Percentiles rank a stretch among this genome's conserved stretches.
phyloP scores from a whole-genome alignment of 176 grass and related monocot species.

The Musa acuminata region DNA sequence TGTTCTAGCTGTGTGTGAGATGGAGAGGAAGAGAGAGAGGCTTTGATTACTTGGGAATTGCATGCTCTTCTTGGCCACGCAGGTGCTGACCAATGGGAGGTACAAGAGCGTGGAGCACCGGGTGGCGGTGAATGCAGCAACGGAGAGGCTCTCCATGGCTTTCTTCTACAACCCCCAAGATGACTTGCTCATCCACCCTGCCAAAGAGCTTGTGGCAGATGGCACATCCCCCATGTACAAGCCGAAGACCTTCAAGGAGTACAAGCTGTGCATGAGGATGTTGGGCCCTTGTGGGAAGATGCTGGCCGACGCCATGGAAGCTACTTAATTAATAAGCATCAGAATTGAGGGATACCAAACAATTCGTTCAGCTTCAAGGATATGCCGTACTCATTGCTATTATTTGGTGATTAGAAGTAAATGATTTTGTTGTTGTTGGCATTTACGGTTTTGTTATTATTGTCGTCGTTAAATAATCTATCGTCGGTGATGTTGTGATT shows the following conservation, averaged over 20 bases:
- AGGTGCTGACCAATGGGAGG: constrained; percentile 53
- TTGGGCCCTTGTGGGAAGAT: not conserved
- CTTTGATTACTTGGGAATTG: not conserved
- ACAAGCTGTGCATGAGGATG: constrained; percentile 4
- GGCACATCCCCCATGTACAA: constrained; percentile 27
- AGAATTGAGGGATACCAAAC: too few species aligned
- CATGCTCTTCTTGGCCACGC: not conserved
- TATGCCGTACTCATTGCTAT: too few species aligned
- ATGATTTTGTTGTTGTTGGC: too few species aligned
- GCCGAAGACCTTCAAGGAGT: constrained; percentile 26
- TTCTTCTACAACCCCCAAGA: constrained; percentile 30
- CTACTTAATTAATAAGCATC: not conserved
- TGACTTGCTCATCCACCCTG: constrained; percentile 33
- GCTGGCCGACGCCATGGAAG: not conserved
- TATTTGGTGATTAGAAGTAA: too few species aligned
- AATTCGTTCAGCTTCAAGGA: too few species aligned
- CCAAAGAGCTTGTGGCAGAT: constrained; percentile 27
- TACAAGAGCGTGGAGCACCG: constrained; percentile 41
- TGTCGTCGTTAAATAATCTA: too few species aligned
- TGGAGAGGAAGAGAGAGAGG: too few species aligned
- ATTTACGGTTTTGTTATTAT: too few species aligned
- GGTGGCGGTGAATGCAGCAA: constrained; percentile 24
- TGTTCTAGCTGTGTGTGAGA: too few species aligned
- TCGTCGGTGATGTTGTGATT: too few species aligned
- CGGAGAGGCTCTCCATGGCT: constrained; percentile 32